Evolutionary conservation across 768 basidiomycete species (phyloP).

Genomic region (Lentinula guzmanii): DNA sequence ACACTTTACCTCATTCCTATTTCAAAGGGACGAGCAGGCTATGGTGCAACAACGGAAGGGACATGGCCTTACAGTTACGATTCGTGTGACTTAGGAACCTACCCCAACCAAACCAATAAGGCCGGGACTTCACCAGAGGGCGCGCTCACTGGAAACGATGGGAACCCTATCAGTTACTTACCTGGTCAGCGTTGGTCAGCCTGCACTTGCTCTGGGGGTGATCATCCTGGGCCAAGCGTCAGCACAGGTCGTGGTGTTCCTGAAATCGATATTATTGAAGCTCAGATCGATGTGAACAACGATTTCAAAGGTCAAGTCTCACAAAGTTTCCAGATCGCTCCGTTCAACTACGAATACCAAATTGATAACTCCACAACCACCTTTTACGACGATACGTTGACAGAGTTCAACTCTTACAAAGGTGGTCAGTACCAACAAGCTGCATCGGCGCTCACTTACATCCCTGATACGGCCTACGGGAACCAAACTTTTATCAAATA

Average conservation of each 20-base stretch:
- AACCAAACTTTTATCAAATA: constrained; percentile 52
- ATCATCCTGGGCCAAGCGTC: constrained; percentile 82
- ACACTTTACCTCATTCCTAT: constrained; percentile 1
- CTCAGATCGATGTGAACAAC: constrained; percentile 53
- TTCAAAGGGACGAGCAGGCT: constrained; percentile 71
- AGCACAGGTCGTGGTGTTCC: constrained; percentile 73
- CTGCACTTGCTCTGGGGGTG: constrained; percentile 81
- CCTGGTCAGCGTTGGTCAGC: constrained; percentile 85
- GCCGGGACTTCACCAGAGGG: constrained; percentile 56
- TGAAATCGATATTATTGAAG: constrained; percentile 91
- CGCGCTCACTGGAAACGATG: constrained; percentile 41
- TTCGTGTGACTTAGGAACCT: constrained; percentile 81
- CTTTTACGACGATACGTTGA: constrained; percentile 45
- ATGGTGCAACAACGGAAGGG: constrained; percentile 86
- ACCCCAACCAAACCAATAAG: constrained; percentile 68
- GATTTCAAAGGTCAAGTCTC: constrained; percentile 60
- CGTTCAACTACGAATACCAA: constrained; percentile 66
- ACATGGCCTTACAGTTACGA: constrained; percentile 85
- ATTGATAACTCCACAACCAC: constrained; percentile 49
- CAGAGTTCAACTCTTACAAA: constrained; percentile 58
- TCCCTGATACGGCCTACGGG: constrained; percentile 52
- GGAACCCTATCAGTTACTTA: constrained; percentile 61
- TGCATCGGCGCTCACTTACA: constrained; percentile 53
- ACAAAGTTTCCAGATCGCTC: constrained; percentile 77
- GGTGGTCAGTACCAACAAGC: constrained; percentile 77